Evolutionary conservation across 306 rosid genomes (phyloP).

Genomic region (Alnus glutinosa): DNA sequence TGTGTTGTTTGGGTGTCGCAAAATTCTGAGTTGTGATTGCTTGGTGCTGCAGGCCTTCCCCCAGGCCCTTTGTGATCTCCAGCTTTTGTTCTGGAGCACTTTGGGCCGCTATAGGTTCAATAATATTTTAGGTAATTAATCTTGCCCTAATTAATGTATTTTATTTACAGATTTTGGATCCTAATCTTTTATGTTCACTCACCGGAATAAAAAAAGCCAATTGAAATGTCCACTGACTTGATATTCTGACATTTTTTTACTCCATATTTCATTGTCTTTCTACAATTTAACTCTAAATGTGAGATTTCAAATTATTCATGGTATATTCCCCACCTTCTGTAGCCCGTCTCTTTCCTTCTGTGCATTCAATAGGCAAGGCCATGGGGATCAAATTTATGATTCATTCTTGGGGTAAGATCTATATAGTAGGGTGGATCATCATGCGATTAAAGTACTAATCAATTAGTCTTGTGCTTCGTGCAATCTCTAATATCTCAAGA

Average conservation of each 20-base stretch:
- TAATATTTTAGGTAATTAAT: slow-evolving; percentile 59
- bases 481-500: neutral
- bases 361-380: neutral
- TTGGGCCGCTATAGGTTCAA: slow-evolving; percentile 77
- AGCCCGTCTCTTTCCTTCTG: neutral
- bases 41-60: slow-evolving; percentile 67
- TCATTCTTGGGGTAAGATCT: neutral
- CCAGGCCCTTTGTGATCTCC: slow-evolving; percentile 83
- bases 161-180: neutral
- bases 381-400: neutral
- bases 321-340: neutral
- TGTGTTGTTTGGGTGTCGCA: slow-evolving; percentile 25
- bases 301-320: neutral
- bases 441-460: neutral
- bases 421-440: neutral
- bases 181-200: neutral
- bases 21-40: slow-evolving; percentile 39
- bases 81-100: slow-evolving; percentile 75
- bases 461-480: neutral
- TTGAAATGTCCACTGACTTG: neutral
- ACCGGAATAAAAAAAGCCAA: neutral
- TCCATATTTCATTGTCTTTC: neutral
- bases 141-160: slow-evolving; percentile 2
- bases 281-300: neutral
- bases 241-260: neutral